Conservation (phyloP, 352 stramenopile genomes). For the Phytopythium sindhum region DNA sequence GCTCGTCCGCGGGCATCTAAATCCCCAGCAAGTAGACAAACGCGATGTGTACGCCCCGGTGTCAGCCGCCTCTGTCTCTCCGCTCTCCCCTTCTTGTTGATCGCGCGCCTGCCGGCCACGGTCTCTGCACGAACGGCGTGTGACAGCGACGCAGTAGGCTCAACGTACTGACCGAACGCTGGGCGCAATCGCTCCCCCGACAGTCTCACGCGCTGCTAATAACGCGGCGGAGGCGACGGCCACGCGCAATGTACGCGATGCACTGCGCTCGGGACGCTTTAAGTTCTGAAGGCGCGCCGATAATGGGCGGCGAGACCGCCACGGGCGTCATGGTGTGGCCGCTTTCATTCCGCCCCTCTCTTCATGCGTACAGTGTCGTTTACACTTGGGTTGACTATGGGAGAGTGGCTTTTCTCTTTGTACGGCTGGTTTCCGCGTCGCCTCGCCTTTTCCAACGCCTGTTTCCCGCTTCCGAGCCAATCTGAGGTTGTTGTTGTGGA, state of each 20-base stretch:
- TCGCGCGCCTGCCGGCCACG: background rate
- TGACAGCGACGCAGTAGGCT: background rate
- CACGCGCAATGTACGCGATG: no score
- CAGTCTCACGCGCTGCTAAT: no score
- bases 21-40: background rate
- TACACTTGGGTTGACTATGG: background rate
- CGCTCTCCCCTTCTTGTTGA: background rate
- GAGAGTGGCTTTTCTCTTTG: background rate
- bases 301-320: no score
- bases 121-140: conserved; percentile 1
- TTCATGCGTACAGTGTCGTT: background rate
- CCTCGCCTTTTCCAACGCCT: background rate
- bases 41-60: background rate
- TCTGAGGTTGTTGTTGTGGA: no score
- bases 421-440: background rate
- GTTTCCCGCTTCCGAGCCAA: background rate
- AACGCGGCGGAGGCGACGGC: no score
- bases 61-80: background rate
- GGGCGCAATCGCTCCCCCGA: no score
- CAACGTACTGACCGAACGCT: no score
- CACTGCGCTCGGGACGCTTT: no score
- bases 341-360: background rate
- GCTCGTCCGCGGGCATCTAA: background rate
- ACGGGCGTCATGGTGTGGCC: no score
- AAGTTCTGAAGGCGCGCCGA: no score